These are phyloP conservation scores for Sordariomycetes sp. DNA, from an alignment of 2,329 filamentous ascomycete genomes.

Conservation along the genomic window DNA sequence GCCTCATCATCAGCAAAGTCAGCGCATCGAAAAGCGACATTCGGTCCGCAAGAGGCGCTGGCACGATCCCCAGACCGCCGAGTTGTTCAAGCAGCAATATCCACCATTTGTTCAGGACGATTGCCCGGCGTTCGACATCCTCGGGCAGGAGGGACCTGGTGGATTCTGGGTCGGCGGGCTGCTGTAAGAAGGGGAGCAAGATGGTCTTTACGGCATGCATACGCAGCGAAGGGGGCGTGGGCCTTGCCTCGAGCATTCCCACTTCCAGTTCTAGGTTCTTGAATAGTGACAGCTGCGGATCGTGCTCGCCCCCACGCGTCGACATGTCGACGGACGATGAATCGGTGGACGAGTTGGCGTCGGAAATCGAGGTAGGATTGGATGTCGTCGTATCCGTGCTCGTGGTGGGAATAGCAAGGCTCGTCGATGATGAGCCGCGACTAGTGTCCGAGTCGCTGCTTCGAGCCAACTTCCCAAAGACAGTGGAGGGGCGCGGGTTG, in stretches of 20 bases:
- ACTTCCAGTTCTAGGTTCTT: conserved; percentile 39
- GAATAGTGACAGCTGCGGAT: conserved; percentile 45
- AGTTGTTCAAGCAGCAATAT: conserved; percentile 70
- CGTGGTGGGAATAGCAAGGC: conserved; percentile 28
- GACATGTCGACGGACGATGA: conserved; percentile 36
- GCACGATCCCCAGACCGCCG: conserved; percentile 55
- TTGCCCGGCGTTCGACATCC: conserved; percentile 69
- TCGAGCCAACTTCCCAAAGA: conserved; percentile 27
- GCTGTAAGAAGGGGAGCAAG: conserved; percentile 67
- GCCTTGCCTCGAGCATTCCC: conserved; percentile 58
- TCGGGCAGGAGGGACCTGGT: conserved; percentile 57
- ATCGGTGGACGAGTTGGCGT: conserved; percentile 25
- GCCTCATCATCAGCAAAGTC: conserved; percentile 74
- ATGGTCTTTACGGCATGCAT: conserved; percentile 62
- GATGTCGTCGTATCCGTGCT: conserved; percentile 24
- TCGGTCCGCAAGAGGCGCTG: conserved; percentile 74
- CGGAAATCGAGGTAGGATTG: conserved; percentile 24
- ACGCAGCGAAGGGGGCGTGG: conserved; percentile 49
- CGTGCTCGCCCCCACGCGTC: conserved; percentile 23
- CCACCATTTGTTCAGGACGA: conserved; percentile 89
- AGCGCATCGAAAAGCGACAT: conserved; percentile 70
- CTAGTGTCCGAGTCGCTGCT: conserved; percentile 28
- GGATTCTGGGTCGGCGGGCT: conserved; percentile 57
- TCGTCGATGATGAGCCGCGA: conserved; percentile 35
- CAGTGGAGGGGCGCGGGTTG: conserved; percentile 30